A percentile compares a stretch with the other conserved stretches of the same genome.
Evolutionary conservation across 2,329 filamentous ascomycete species (phyloP).

Genomic region (Aspergillus sp.): DNA sequence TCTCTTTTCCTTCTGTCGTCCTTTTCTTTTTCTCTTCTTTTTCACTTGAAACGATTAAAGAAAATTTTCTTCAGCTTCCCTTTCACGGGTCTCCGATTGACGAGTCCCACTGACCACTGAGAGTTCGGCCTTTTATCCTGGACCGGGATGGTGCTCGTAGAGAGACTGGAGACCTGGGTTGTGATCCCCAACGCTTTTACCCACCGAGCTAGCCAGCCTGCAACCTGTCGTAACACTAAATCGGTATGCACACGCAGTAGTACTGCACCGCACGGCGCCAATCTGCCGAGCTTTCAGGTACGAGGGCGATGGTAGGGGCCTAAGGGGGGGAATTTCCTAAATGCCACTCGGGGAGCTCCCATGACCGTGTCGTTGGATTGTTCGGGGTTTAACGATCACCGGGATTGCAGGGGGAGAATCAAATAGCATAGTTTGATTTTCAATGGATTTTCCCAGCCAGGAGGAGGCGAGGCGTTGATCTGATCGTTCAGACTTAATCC

Average conservation of each 20-base stretch:
- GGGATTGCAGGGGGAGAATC: background rate
- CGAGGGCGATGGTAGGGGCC: background rate
- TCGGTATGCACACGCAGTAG: background rate
- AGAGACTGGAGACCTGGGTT: conserved; percentile 1
- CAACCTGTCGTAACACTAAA: background rate
- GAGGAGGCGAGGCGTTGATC: background rate
- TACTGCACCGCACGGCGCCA: background rate
- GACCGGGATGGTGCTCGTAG: background rate
- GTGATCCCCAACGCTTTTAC: conserved; percentile 7
- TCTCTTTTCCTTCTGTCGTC: background rate
- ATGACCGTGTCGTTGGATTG: conserved; percentile 1
- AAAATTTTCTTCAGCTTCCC: background rate
- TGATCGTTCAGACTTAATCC: background rate
- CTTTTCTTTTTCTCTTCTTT: background rate
- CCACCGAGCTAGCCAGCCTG: conserved; percentile 1
- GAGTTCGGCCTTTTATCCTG: background rate
- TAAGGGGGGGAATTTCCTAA: background rate
- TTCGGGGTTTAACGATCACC: background rate
- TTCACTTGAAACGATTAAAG: background rate
- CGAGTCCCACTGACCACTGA: conserved; percentile 5
- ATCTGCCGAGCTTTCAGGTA: background rate
- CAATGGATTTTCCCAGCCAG: background rate
- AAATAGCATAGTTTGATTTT: background rate
- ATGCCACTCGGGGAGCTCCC: background rate
- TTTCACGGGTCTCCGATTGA: conserved; percentile 8